Conservation (phyloP, 2,329 filamentous ascomycete genomes). For the Pseudocercospora eumusae region DNA sequence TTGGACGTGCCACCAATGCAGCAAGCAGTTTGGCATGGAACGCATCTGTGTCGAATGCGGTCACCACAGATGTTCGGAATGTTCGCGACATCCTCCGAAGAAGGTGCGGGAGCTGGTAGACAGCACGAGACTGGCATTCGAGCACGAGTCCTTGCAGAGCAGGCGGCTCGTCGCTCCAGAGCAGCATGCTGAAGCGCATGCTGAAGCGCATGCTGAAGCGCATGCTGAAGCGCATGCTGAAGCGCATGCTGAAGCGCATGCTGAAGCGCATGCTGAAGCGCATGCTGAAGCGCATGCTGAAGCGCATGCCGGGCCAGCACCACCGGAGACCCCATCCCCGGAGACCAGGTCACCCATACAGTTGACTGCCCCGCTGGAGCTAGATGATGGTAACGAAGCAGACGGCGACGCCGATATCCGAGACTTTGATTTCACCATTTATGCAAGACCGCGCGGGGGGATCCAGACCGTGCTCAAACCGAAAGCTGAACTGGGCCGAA, state of each 20-base stretch:
- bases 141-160: constrained; percentile 38
- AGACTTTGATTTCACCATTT: constrained; percentile 27
- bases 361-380: constrained; percentile 3
- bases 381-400: constrained; percentile 21
- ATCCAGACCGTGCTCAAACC: constrained; percentile 60
- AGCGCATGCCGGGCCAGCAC: constrained; percentile 3
- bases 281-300: neutral
- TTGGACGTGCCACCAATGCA: constrained; percentile 78
- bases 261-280: neutral
- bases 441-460: constrained; percentile 29
- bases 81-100: constrained; percentile 71
- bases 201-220: neutral
- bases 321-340: constrained; percentile 19
- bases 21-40: constrained; percentile 69
- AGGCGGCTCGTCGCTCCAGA: constrained; percentile 21
- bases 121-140: constrained; percentile 46
- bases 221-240: neutral
- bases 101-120: constrained; percentile 59
- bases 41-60: constrained; percentile 76
- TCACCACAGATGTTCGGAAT: constrained; percentile 79
- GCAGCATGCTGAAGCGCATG: neutral
- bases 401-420: constrained; percentile 14
- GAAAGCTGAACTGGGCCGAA: constrained; percentile 72
- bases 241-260: neutral
- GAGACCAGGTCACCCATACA: constrained; percentile 7